Base-by-base conservation (phyloP, 768 basidiomycete species). In the Pisolithus microcarpus region DNA sequence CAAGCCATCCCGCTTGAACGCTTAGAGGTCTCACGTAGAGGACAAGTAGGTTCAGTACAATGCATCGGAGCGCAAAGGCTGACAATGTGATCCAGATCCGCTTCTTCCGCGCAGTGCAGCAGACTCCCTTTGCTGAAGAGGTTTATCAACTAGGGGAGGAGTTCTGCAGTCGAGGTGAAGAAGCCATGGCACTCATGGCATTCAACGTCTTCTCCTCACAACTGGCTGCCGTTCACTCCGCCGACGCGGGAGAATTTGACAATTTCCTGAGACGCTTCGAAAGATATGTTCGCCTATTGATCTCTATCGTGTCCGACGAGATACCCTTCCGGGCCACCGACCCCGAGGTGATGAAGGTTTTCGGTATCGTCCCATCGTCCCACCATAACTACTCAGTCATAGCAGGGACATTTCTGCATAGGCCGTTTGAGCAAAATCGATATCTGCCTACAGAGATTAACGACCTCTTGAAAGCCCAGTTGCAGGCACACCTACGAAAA, bases 291-390 rank as follows among this genome's bases (percentile, higher is more conserved):
- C 72, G 38, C 57, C 62, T 4, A 53, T 62, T 4, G 77, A 76
- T 4, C 59, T 75, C 40, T 37, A 65, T 2, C 71, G 74, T 52
- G 37, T 77, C 38, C 52, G 52, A 79, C 80, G 51, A 43, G 72
- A 10, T 15, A 56, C n/a, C 36, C 44, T 48, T 67, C 34, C 34
- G 34, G 34, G 34, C 34, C 13, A 8, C n/a, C 19, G 26, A 28
- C 28, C 13, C 10, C 7, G 34, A 10, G 30, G n/a, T 39, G 31
- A 13, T 38, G 47, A 34, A 40, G 18, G 18, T 48, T 37, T 21
- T 30, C 18, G 43, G 24, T 11, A 18, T 8, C 42, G 5, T 44
- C 4, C 24, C 15, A n/a, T 28, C 21, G n/a, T 10, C 43, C 8
- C 7, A 28, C 4, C 26, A 7, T 26, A 5, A 7, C 13, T 44